Evolutionary conservation across 495 filamentous ascomycete genomes (phyloP).

Genomic region (Neurospora terricola): DNA sequence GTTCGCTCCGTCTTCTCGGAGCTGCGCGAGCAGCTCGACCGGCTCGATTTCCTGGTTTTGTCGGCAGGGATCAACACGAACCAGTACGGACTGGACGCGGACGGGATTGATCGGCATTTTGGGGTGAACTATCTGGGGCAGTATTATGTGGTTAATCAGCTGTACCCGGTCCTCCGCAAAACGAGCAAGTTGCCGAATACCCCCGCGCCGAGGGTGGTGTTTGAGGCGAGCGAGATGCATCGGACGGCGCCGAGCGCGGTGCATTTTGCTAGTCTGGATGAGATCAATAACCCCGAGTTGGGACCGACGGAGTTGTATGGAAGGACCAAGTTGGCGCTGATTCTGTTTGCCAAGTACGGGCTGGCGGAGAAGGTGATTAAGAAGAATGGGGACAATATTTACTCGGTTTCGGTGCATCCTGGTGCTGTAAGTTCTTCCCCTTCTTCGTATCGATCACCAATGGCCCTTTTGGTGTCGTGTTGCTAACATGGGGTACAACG

Average conservation of each 20-base stretch:
- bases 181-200: constrained; percentile 21
- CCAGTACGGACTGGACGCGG: constrained; percentile 26
- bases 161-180: constrained; percentile 34
- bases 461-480: rapidly evolving
- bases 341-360: constrained; percentile 41
- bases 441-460: background rate
- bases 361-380: constrained; percentile 30
- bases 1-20: constrained; percentile 27
- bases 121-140: constrained; percentile 42
- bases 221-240: constrained; percentile 47
- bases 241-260: constrained; percentile 31
- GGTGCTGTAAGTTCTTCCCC: constrained; percentile 23
- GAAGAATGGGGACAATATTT: constrained; percentile 30
- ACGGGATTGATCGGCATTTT: constrained; percentile 44
- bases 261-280: constrained; percentile 36
- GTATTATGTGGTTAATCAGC: constrained; percentile 31
- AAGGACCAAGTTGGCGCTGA: constrained; percentile 45
- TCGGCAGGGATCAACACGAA: constrained; percentile 42
- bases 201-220: constrained; percentile 33
- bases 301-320: constrained; percentile 44
- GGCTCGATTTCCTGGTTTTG: constrained; percentile 37
- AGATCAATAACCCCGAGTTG: constrained; percentile 45
- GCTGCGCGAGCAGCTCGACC: constrained; percentile 18
- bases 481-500: background rate
- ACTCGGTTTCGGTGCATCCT: constrained; percentile 33